Evolutionary conservation across 129 eudicot species (phyloP).

Genomic region (Ambrosia trifida): DNA sequence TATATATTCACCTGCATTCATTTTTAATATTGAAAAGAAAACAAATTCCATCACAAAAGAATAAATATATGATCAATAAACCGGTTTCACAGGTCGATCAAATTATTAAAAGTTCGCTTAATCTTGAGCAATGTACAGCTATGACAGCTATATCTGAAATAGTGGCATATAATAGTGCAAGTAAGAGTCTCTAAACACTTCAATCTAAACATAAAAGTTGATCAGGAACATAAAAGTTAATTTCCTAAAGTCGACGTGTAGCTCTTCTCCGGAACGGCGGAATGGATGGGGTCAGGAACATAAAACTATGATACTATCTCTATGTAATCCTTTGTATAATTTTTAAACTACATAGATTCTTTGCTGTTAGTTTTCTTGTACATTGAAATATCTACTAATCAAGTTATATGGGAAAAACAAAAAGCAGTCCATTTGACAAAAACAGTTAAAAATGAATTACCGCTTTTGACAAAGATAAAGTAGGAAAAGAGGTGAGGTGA

Average conservation of each 20-base stretch:
- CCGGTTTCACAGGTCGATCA: conserved; percentile 1
- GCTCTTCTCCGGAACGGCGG: not conserved
- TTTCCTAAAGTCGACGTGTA: not conserved
- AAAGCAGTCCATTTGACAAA: not conserved
- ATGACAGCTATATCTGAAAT: not conserved
- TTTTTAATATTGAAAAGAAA: not conserved
- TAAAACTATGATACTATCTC: not conserved
- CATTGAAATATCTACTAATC: not conserved
- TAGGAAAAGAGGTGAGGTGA: conserved; percentile 14
- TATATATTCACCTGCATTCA: not conserved
- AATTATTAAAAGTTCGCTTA: not conserved
- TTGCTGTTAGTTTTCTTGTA: not conserved
- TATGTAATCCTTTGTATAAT: too few relatives aligned
- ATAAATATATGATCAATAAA: not conserved
- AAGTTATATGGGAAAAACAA: not conserved
- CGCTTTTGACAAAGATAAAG: conserved; percentile 5
- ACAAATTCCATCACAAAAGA: conserved; percentile 11
- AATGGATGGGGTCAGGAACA: conserved; percentile 1
- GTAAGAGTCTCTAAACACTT: not conserved
- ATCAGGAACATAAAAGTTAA: too few relatives aligned
- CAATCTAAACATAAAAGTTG: not conserved
- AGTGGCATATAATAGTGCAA: not conserved
- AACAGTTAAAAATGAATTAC: not conserved
- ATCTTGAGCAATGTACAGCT: not conserved
- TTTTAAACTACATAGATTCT: not conserved